phyloP scores from a whole-genome alignment of 495 filamentous ascomycete genomes.

The Penicillium salamii region DNA sequence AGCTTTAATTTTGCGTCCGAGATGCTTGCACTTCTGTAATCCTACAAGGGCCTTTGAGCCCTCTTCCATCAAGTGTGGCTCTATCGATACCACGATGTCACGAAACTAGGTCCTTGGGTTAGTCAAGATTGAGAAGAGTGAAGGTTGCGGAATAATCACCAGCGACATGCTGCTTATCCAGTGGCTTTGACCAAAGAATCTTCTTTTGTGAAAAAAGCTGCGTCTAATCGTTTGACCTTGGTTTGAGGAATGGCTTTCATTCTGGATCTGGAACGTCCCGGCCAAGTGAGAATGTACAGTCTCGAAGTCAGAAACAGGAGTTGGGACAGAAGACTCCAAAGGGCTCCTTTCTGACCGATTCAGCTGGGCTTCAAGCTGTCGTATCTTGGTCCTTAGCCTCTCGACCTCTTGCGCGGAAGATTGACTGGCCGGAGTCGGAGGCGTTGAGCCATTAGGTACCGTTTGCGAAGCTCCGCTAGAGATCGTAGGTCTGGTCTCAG shows the following conservation, averaged over 20 bases:
- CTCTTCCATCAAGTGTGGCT: slow-evolving; percentile 37
- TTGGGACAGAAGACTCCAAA: slow-evolving; percentile 7
- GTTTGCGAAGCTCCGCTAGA: slow-evolving; percentile 13
- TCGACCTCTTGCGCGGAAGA: slow-evolving; percentile 33
- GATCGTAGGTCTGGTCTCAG: not conserved
- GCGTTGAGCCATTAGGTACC: slow-evolving; percentile 16
- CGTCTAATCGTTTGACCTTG: slow-evolving; percentile 27
- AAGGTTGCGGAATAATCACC: slow-evolving; percentile 26
- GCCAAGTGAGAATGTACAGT: slow-evolving; percentile 21
- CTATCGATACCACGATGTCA: slow-evolving; percentile 36
- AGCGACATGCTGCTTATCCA: slow-evolving; percentile 46
- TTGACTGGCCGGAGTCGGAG: slow-evolving; percentile 28
- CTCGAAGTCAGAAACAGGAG: slow-evolving; percentile 23
- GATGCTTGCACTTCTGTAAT: slow-evolving; percentile 44
- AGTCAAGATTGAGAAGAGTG: too few species aligned
- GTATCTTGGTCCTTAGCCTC: slow-evolving; percentile 34
- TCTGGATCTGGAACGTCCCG: slow-evolving; percentile 27
- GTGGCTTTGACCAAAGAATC: slow-evolving; percentile 55
- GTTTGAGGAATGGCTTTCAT: slow-evolving; percentile 18
- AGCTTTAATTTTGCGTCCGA: slow-evolving; percentile 46
- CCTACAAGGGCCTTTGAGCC: slow-evolving; percentile 27
- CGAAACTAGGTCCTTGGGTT: too few species aligned
- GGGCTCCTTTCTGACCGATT: slow-evolving; percentile 14
- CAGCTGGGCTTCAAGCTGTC: slow-evolving; percentile 46
- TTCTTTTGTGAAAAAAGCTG: slow-evolving; percentile 50